Conservation (phyloP, 2,329 filamentous ascomycete genomes). For the Aspergillus sp. region DNA sequence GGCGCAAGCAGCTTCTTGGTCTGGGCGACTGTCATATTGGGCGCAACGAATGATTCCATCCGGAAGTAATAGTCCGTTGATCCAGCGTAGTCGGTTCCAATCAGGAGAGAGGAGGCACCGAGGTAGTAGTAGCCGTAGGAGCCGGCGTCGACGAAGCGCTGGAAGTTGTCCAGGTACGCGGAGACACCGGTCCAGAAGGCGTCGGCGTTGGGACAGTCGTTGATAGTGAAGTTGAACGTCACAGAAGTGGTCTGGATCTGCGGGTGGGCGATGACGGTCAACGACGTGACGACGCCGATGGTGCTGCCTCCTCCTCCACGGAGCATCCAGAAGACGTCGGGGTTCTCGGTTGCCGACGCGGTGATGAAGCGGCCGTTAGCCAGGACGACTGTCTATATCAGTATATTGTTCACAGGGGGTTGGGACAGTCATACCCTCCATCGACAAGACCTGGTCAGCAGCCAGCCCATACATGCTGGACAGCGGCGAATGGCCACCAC, state of each 20-base stretch:
- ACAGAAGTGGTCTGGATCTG: constrained; percentile 21
- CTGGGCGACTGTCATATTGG: constrained; percentile 22
- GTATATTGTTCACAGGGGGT: too few relatives aligned
- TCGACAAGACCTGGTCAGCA: constrained; percentile 56
- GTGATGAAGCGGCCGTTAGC: constrained; percentile 22
- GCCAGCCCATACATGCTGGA: constrained; percentile 53
- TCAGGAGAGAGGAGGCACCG: constrained; percentile 14
- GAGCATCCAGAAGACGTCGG: constrained; percentile 53
- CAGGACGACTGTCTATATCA: constrained; percentile 12
- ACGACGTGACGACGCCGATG: constrained; percentile 46
- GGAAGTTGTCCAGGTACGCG: constrained; percentile 21
- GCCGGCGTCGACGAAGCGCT: constrained; percentile 22
- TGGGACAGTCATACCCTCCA: constrained; percentile 35
- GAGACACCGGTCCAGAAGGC: constrained; percentile 21
- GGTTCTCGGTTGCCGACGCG: constrained; percentile 19
- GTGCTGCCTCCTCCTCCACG: constrained; percentile 57
- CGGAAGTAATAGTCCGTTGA: constrained; percentile 26
- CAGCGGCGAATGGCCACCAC: constrained; percentile 46
- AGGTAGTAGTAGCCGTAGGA: constrained; percentile 25
- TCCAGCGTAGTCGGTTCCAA: constrained; percentile 18
- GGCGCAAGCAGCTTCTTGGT: constrained; percentile 20
- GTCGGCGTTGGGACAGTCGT: constrained; percentile 15
- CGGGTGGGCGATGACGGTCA: constrained; percentile 25
- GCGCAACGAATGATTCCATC: constrained; percentile 25
- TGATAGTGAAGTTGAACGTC: constrained; percentile 25